Evolutionary conservation across 495 filamentous ascomycete genomes (phyloP), one percentile per base, ranked within the genome.

Genomic region (Penicillium paxilli): DNA sequence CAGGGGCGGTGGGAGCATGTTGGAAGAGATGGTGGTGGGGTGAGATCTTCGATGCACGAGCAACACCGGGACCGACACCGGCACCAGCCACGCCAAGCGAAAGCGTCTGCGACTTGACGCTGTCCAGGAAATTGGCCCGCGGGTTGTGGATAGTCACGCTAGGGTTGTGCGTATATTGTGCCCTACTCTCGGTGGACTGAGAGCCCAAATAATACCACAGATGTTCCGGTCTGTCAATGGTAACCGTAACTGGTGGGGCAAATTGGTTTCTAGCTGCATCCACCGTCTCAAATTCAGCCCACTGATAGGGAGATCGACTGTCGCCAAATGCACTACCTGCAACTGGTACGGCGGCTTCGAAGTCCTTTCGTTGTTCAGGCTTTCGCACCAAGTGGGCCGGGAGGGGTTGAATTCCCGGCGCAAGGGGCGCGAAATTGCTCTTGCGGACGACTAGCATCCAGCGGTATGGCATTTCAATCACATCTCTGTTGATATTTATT

Each of bases 181-280:
- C 87, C 71, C 87, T 92, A 62, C 91, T 88, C 65, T 98, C 94
- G 17, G 94, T 98, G 41, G 93, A 97, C 44, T 78, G 83, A 62
- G 84, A 81, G 16, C 89, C 90, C 57, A 98, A 79, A 69, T 97
- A 98, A 71, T 89, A 84, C 93, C 92, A 98, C 50, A 96, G 70
- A 59, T 88, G 85, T 51, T 91, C 83, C 9, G 82, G 76, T 65
- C 85, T 84, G 55, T 70, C 63, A 17, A 96, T 62, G 60, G 93
- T 83, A 46, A 94, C 76, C 62, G 80, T 77, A 52, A 72, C 71
- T 72, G 88, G 77, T 73, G 71, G 71, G 68, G 68, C 68, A 71
- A 47, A 77, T 67, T 51, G 63, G 37, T 64, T 66, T 45, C 49
- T 72, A 72, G 67, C 59, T 52, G 49, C 65, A 65, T 75, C 76